Conservation (phyloP, 176 grass and related monocot species). For the Carex littledalei region DNA sequence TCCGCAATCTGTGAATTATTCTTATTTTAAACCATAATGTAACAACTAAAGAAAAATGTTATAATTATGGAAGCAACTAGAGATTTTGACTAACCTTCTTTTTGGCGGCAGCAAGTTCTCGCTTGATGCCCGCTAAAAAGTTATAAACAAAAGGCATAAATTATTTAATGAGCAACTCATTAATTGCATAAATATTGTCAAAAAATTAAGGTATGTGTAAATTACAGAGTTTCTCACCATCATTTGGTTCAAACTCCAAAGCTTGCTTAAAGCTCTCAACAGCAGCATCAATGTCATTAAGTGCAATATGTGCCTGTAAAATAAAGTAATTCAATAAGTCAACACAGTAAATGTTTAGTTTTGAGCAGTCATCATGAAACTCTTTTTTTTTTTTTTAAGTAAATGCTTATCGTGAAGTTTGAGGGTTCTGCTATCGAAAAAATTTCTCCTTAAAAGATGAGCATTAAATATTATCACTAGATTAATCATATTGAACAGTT, state of each 20-base stretch:
- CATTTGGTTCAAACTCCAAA: conserved; percentile 83
- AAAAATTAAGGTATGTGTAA: conserved; percentile 2
- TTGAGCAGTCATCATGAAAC: conserved; percentile 7
- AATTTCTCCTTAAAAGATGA: conserved; percentile 10
- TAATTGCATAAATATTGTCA: neutral
- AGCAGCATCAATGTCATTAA: conserved; percentile 88
- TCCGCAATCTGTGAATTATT: conserved; percentile 51
- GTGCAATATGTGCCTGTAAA: conserved; percentile 72
- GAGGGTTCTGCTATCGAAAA: neutral
- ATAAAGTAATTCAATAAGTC: conserved; percentile 13
- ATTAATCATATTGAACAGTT: neutral
- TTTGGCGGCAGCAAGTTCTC: conserved; percentile 76
- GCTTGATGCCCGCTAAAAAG: conserved; percentile 63
- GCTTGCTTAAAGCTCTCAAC: conserved; percentile 79
- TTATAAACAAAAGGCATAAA: conserved; percentile 25
- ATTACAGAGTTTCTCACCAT: conserved; percentile 48
- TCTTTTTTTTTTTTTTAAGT: neutral
- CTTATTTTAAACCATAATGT: neutral
- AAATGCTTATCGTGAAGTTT: neutral
- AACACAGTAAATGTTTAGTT: neutral
- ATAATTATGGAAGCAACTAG: neutral
- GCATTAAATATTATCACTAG: conserved; percentile 9
- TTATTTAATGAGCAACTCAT: neutral
- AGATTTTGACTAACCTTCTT: conserved; percentile 58
- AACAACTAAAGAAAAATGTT: neutral